Conservation (phyloP, 192 early-diverging fungal species). For the Radiomyces spectabilis region DNA sequence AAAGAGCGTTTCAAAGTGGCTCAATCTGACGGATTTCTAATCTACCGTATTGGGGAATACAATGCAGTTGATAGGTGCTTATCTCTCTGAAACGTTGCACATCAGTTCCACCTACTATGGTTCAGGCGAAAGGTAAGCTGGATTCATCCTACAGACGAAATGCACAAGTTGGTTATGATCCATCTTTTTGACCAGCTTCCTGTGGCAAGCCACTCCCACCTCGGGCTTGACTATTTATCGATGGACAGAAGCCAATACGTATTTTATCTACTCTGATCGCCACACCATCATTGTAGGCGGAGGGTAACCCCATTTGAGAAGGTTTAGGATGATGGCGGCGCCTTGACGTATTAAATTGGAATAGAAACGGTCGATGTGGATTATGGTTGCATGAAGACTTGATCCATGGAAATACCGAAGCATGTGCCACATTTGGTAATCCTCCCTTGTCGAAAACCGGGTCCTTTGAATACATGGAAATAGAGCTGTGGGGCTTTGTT, state of each 20-base stretch:
- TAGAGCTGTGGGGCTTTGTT: conserved; percentile 13
- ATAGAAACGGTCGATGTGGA: conserved; percentile 60
- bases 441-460: not conserved
- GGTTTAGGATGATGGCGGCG: too few relatives aligned
- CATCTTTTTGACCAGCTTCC: conserved; percentile 39
- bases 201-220: conserved; percentile 52
- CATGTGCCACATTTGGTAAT: conserved; percentile 7
- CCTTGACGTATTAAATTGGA: not conserved
- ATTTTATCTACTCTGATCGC: conserved; percentile 62
- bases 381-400: conserved; percentile 70
- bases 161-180: not conserved
- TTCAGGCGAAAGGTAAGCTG: conserved; percentile 61
- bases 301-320: too few relatives aligned
- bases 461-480: conserved; percentile 6
- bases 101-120: conserved; percentile 65
- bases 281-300: conserved; percentile 73
- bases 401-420: conserved; percentile 55
- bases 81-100: conserved; percentile 54
- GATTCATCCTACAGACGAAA: not conserved
- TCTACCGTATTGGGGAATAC: too few relatives aligned
- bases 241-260: conserved; percentile 67
- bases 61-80: too few relatives aligned
- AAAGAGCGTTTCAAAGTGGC: too few relatives aligned
- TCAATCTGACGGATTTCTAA: too few relatives aligned
- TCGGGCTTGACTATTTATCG: conserved; percentile 37